These are phyloP conservation scores for Liquidambar formosana DNA, from an alignment of 164 flowering plant species.

Conservation along the genomic window DNA sequence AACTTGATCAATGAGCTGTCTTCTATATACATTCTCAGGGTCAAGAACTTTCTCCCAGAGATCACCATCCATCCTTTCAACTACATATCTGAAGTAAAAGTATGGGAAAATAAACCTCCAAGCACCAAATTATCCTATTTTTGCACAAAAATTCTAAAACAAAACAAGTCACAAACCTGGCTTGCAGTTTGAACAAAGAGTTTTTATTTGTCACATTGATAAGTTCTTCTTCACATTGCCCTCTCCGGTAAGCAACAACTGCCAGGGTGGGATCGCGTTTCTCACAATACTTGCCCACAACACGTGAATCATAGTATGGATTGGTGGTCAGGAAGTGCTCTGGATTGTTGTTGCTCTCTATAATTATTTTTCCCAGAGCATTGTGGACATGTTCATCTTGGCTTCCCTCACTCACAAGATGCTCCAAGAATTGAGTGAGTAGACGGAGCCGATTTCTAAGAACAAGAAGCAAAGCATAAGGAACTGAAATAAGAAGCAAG, in stretches of 20 bases:
- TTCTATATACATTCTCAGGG: slow-evolving; percentile 89
- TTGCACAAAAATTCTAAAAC: not conserved
- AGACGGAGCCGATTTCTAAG: slow-evolving; percentile 95
- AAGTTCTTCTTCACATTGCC: slow-evolving; percentile 99
- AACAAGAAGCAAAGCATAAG: slow-evolving; percentile 18
- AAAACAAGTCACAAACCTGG: slow-evolving; percentile 62
- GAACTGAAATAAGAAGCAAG: not conserved
- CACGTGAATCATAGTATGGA: slow-evolving; percentile 98
- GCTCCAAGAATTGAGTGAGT: slow-evolving; percentile 98
- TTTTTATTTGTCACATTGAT: slow-evolving; percentile 95
- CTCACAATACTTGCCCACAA: slow-evolving; percentile 98
- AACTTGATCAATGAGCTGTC: slow-evolving; percentile 99
- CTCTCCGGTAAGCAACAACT: slow-evolving; percentile 96
- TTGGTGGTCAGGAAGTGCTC: slow-evolving; percentile 99
- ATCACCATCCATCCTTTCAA: slow-evolving; percentile 97
- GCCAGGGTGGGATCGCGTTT: slow-evolving; percentile 99
- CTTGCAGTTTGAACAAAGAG: slow-evolving; percentile 94
- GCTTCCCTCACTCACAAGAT: slow-evolving; percentile 99
- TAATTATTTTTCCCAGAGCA: slow-evolving; percentile 98
- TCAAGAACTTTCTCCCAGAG: slow-evolving; percentile 95
- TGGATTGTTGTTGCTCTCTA: slow-evolving; percentile 98
- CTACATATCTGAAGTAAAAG: slow-evolving; percentile 77
- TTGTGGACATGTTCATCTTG: slow-evolving; percentile 99
- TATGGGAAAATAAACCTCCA: not conserved
- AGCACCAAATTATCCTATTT: not conserved